Percentiles rank a stretch among this genome's conserved stretches.
Conservation (phyloP, 2,329 filamentous ascomycete genomes). For the Fusarium dlaminii region DNA sequence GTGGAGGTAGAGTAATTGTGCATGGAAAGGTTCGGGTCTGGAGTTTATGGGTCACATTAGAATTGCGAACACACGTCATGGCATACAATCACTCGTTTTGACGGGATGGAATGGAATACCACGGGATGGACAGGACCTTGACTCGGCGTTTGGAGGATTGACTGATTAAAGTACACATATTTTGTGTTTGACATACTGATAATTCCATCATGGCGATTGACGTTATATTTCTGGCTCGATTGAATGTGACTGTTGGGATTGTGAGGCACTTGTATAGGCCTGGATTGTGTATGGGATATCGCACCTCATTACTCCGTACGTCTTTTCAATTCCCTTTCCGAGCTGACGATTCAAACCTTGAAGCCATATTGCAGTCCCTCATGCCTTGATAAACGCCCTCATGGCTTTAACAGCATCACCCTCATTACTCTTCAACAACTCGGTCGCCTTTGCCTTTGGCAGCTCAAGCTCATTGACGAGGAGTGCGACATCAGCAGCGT, state of each 20-base stretch:
- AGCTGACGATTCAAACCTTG: not conserved
- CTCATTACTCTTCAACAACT: conserved; percentile 76
- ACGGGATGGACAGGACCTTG: conserved; percentile 35
- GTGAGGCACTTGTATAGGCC: not conserved
- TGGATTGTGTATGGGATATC: not conserved
- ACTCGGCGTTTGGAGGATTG: conserved; percentile 34
- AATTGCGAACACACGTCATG: conserved; percentile 19
- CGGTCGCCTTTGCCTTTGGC: conserved; percentile 75
- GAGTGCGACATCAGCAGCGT: conserved; percentile 74
- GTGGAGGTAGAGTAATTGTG: conserved; percentile 14
- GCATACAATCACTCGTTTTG: conserved; percentile 38
- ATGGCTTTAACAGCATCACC: conserved; percentile 76
- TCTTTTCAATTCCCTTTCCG: no score
- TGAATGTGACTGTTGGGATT: not conserved
- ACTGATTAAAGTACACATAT: conserved; percentile 15
- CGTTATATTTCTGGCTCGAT: not conserved
- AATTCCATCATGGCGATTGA: conserved; percentile 17
- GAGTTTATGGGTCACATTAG: conserved; percentile 28
- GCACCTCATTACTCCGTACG: not conserved
- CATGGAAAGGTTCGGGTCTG: conserved; percentile 21
- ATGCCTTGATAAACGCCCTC: conserved; percentile 59
- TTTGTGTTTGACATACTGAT: not conserved
- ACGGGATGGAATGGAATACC: conserved; percentile 34
- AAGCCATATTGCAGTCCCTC: not conserved
- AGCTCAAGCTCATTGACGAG: conserved; percentile 79